phyloP scores from a whole-genome alignment of 1,284 basidiomycete genomes.

The Ceratobasidium sp. region DNA sequence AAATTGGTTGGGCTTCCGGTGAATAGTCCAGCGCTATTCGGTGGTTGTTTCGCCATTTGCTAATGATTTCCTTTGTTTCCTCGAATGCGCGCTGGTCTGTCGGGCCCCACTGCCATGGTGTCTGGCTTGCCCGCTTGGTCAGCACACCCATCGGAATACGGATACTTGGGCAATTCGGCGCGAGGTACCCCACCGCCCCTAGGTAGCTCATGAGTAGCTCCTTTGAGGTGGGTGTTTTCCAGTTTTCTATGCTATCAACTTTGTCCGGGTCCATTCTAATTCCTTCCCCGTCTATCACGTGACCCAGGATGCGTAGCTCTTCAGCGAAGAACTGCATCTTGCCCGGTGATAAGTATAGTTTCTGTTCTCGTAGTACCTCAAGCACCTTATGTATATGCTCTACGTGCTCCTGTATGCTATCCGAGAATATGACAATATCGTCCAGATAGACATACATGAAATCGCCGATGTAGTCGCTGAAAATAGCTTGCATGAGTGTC shows the following conservation, averaged over 20 bases:
- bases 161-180: slow-evolving; percentile 52
- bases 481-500: slow-evolving; percentile 55
- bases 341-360: slow-evolving; percentile 53
- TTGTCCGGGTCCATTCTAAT: slow-evolving; percentile 48
- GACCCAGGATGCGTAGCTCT: slow-evolving; percentile 56
- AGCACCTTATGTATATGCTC: slow-evolving; percentile 55
- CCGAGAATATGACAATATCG: slow-evolving; percentile 54
- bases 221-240: slow-evolving; percentile 53
- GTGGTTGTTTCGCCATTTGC: slow-evolving; percentile 49
- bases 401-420: slow-evolving; percentile 57
- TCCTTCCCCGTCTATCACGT: slow-evolving; percentile 56
- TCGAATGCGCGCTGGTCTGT: slow-evolving; percentile 58
- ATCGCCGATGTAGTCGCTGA: slow-evolving; percentile 53
- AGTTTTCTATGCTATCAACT: slow-evolving; percentile 42
- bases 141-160: slow-evolving; percentile 51
- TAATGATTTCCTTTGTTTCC: slow-evolving; percentile 55
- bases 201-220: slow-evolving; percentile 61
- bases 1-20: slow-evolving; percentile 12
- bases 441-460: slow-evolving; percentile 49
- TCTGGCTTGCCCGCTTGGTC: slow-evolving; percentile 52
- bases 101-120: slow-evolving; percentile 52
- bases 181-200: slow-evolving; percentile 60
- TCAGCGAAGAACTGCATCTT: slow-evolving; percentile 55
- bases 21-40: slow-evolving; percentile 54
- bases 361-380: slow-evolving; percentile 53